Conservation (phyloP, 345 rosid genomes). For the Lepidium sativum region DNA sequence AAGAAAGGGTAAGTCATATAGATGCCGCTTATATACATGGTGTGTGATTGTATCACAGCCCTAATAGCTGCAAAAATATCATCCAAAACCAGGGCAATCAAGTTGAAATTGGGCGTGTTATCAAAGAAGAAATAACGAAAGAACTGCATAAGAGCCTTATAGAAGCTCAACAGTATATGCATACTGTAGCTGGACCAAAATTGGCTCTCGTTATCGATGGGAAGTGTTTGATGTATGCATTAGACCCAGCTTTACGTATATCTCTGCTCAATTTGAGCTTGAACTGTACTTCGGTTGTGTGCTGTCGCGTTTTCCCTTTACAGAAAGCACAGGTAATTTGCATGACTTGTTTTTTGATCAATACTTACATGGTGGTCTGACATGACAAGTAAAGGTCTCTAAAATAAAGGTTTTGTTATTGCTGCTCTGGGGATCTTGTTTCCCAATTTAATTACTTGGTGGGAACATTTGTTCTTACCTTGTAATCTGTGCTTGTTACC, state of each 20-base stretch:
- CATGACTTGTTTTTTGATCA: not conserved
- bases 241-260: slow-evolving; percentile 73
- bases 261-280: slow-evolving; percentile 86
- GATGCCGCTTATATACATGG: not conserved
- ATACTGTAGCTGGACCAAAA: slow-evolving; percentile 59
- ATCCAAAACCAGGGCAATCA: slow-evolving; percentile 62
- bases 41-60: not conserved
- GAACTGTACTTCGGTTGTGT: slow-evolving; percentile 90
- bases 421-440: not conserved
- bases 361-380: not conserved
- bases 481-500: not conserved
- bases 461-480: not conserved
- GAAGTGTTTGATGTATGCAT: slow-evolving; percentile 89
- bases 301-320: slow-evolving; percentile 97
- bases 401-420: not conserved
- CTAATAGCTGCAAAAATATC: not conserved
- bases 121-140: slow-evolving; percentile 69
- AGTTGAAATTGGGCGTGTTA: slow-evolving; percentile 71
- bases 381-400: not conserved
- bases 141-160: slow-evolving; percentile 68
- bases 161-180: slow-evolving; percentile 59
- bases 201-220: slow-evolving; percentile 86
- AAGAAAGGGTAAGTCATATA: slow-evolving; percentile 56
- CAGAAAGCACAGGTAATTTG: slow-evolving; percentile 91
- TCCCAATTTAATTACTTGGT: not conserved